These are phyloP conservation scores for Thraustotheca clavata DNA, from an alignment of 352 stramenopile genomes.

Conservation along the genomic window DNA sequence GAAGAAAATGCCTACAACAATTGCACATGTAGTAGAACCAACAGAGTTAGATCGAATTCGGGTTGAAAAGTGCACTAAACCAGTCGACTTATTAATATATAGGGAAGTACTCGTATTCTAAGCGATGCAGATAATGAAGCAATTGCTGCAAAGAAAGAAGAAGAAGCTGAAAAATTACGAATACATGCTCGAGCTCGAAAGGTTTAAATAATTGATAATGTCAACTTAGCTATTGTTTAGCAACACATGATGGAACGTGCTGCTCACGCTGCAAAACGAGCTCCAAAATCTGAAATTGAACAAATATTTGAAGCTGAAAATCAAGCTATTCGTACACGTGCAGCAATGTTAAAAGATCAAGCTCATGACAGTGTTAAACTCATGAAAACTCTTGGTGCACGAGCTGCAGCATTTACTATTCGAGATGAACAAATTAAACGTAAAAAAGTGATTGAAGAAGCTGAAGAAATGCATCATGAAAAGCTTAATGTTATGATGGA, in stretches of 20 bases:
- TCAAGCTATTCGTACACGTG: conserved; percentile 42
- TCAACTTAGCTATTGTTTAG: conserved; percentile 20
- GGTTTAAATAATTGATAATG: conserved; percentile 1
- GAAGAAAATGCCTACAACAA: not conserved
- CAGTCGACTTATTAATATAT: conserved; percentile 52
- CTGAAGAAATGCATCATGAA: conserved; percentile 86
- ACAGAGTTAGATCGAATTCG: conserved; percentile 23
- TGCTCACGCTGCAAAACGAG: conserved; percentile 46
- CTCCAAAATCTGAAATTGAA: conserved; percentile 71
- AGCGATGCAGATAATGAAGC: conserved; percentile 41
- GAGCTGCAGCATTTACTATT: conserved; percentile 91
- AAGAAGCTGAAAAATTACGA: conserved; percentile 42
- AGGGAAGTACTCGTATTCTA: conserved; percentile 57
- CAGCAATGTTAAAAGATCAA: conserved; percentile 55
- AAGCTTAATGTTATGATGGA: conserved; percentile 94
- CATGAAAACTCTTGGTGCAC: conserved; percentile 86
- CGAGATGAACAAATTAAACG: conserved; percentile 87
- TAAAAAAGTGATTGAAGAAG: conserved; percentile 49
- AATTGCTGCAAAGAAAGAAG: conserved; percentile 46
- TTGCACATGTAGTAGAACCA: conserved; percentile 25
- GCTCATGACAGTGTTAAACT: conserved; percentile 90
- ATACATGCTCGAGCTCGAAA: conserved; percentile 57
- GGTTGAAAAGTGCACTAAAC: conserved; percentile 3
- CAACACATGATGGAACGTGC: conserved; percentile 69
- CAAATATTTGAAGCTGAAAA: conserved; percentile 66